A percentile compares a stretch with the other conserved stretches of the same genome.
Conservation (phyloP, 2,329 filamentous ascomycete species). For the Cladosporium phlei region DNA sequence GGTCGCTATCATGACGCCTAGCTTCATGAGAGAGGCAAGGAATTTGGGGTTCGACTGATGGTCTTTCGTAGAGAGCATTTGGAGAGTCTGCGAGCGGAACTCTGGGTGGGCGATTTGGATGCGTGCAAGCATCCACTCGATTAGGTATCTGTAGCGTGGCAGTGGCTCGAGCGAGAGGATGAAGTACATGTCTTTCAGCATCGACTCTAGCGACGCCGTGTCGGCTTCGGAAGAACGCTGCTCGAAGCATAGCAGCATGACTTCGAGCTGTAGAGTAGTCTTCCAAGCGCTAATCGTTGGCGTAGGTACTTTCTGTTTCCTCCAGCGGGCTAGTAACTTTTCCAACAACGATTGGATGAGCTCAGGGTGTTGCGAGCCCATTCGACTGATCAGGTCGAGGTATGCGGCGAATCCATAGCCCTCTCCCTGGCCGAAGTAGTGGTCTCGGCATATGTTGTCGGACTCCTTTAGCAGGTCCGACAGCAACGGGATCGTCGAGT, state of each 20-base stretch:
- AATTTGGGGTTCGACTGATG: conserved; percentile 46
- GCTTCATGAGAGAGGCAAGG: conserved; percentile 44
- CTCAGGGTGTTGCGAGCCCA: conserved; percentile 23
- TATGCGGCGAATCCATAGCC: conserved; percentile 42
- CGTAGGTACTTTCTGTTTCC: conserved; percentile 38
- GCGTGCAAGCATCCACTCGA: conserved; percentile 46
- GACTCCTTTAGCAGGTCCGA: conserved; percentile 28
- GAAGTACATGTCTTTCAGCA: conserved; percentile 37
- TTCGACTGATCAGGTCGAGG: conserved; percentile 41
- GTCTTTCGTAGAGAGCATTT: conserved; percentile 36
- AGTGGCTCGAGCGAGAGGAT: conserved; percentile 43
- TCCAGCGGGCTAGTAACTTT: conserved; percentile 35
- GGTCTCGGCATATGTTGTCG: conserved; percentile 30
- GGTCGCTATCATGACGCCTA: conserved; percentile 40
- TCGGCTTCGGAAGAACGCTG: conserved; percentile 21
- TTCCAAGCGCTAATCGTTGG: conserved; percentile 47
- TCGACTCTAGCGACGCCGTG: conserved; percentile 19
- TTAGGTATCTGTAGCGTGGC: conserved; percentile 43
- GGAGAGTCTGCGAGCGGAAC: conserved; percentile 32
- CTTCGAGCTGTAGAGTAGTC: conserved; percentile 44
- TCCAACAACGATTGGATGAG: conserved; percentile 29
- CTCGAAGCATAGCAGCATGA: conserved; percentile 41
- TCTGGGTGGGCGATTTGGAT: conserved; percentile 35
- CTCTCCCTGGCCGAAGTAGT: conserved; percentile 43
- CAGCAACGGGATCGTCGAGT: conserved; percentile 32